Percentiles rank a stretch among this genome's conserved stretches.
These are phyloP conservation scores for Daldinia caldariorum DNA, from an alignment of 495 filamentous ascomycete species.

Conservation along the genomic window DNA sequence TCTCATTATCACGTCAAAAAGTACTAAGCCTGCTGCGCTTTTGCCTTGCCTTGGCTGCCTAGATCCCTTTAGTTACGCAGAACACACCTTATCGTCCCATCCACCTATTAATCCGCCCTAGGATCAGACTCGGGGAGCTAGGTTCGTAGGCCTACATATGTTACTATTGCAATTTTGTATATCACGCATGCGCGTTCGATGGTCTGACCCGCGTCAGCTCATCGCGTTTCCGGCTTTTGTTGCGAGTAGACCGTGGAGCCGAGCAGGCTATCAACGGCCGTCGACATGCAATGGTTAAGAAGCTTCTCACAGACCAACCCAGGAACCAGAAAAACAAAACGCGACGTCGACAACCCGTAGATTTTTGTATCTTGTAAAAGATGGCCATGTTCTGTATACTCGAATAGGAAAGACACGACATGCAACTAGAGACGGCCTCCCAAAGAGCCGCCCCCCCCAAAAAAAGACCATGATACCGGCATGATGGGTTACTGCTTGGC, in stretches of 20 bases:
- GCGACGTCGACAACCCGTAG: constrained; percentile 23
- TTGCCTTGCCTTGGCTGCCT: constrained; percentile 35
- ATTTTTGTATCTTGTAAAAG: background rate
- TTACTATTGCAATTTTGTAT: constrained; percentile 15
- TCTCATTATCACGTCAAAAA: constrained; percentile 38
- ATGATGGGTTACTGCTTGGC: constrained; percentile 38
- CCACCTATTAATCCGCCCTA: constrained; percentile 18
- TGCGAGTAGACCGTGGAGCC: constrained; percentile 27
- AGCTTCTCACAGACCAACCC: constrained; percentile 14
- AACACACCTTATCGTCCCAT: constrained; percentile 49
- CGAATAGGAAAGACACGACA: constrained; percentile 26
- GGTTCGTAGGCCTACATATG: constrained; percentile 26
- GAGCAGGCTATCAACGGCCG: constrained; percentile 37
- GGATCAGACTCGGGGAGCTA: constrained; percentile 10
- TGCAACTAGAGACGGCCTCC: constrained; percentile 35
- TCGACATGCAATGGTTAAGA: constrained; percentile 30
- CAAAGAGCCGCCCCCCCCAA: constrained; percentile 39
- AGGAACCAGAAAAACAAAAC: constrained; percentile 24
- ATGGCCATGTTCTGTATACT: constrained; percentile 15
- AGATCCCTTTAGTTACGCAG: constrained; percentile 28
- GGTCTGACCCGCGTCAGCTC: constrained; percentile 37
- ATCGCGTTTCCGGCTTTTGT: constrained; percentile 23
- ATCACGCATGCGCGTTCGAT: constrained; percentile 30
- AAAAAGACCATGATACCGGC: constrained; percentile 37
- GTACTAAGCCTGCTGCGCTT: constrained; percentile 29